A percentile compares a stretch with the other conserved stretches of the same genome.
Evolutionary conservation across 345 rosid genomes (phyloP).

Genomic region (Anacardium occidentale): DNA sequence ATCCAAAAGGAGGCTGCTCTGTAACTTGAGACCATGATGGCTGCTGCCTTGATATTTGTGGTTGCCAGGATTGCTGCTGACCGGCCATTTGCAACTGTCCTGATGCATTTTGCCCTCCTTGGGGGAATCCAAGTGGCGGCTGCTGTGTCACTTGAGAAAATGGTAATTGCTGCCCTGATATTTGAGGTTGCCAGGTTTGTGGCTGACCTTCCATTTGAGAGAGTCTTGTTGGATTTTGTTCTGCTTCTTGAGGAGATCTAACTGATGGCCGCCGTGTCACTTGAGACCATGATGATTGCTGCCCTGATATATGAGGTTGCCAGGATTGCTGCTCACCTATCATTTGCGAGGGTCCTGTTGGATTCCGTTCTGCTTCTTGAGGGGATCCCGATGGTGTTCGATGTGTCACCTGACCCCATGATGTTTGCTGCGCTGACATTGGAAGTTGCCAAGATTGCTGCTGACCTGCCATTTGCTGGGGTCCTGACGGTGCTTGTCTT

Average conservation of each 20-base stretch:
- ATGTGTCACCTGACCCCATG: conserved; percentile 5
- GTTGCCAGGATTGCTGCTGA: conserved; percentile 29
- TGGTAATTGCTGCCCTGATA: conserved; percentile 27
- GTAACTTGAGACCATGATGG: conserved; percentile 23
- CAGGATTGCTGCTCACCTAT: conserved; percentile 11
- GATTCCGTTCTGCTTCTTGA: conserved; percentile 25
- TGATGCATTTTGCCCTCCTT: conserved; percentile 24
- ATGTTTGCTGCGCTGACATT: no score
- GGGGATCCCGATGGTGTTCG: conserved; percentile 21
- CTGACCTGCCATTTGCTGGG: conserved; percentile 23
- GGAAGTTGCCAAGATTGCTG: conserved; percentile 31
- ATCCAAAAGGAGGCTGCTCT: conserved; percentile 14
- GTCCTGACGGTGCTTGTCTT: conserved; percentile 13
- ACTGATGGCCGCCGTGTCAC: conserved; percentile 12
- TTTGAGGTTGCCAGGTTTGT: conserved; percentile 32
- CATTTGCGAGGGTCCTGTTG: conserved; percentile 18
- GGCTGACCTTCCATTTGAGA: conserved; percentile 24
- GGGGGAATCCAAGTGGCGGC: conserved; percentile 21
- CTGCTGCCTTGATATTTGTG: conserved; percentile 25
- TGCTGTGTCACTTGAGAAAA: conserved; percentile 10
- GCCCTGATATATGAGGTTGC: conserved; percentile 19
- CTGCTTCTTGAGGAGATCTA: conserved; percentile 21
- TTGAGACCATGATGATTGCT: conserved; percentile 22
- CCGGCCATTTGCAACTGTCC: conserved; percentile 17
- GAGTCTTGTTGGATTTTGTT: conserved; percentile 23